Percentiles rank a stretch among this genome's conserved stretches.
Evolutionary conservation across 768 basidiomycete species (phyloP).

Genomic region (Tephrocybe sp.): DNA sequence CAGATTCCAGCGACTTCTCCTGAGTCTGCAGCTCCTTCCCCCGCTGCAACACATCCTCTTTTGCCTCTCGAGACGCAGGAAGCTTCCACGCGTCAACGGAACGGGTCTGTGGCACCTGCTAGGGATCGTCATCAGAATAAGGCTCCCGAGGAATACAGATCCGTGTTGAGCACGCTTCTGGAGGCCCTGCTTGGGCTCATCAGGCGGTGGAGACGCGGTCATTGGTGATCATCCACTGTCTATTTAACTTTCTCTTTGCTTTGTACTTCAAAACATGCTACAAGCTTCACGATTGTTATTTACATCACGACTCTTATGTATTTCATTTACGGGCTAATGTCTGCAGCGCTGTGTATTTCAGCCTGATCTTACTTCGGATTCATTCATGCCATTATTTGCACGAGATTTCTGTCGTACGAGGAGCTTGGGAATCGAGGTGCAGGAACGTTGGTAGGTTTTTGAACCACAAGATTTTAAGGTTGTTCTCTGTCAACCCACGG

Average conservation of each 20-base stretch:
- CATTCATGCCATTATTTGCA: too few species aligned
- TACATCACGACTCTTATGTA: neutral
- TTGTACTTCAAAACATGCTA: neutral
- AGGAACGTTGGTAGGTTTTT: too few species aligned
- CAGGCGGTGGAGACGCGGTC: slow-evolving; percentile 6
- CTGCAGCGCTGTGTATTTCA: neutral
- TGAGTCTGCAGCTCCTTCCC: slow-evolving; percentile 10
- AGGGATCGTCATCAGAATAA: slow-evolving; percentile 7
- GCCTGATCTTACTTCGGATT: too few species aligned
- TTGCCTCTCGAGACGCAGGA: slow-evolving; percentile 8
- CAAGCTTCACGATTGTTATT: neutral
- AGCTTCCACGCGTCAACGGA: slow-evolving; percentile 3
- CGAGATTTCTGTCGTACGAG: too few species aligned
- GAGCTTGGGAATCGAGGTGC: too few species aligned
- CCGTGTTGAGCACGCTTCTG: slow-evolving; percentile 7
- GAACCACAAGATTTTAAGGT: too few species aligned
- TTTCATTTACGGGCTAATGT: neutral
- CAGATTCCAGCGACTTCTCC: neutral
- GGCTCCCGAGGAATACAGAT: slow-evolving; percentile 9
- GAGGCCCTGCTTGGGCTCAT: slow-evolving; percentile 5
- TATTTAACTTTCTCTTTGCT: too few species aligned
- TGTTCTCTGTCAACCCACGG: too few species aligned
- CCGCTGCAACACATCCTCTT: slow-evolving; percentile 8
- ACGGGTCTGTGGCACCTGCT: neutral
- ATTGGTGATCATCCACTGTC: neutral